Evolutionary conservation across 73 alveolate species (phyloP).

Genomic region (Paraurostyla sp.): DNA sequence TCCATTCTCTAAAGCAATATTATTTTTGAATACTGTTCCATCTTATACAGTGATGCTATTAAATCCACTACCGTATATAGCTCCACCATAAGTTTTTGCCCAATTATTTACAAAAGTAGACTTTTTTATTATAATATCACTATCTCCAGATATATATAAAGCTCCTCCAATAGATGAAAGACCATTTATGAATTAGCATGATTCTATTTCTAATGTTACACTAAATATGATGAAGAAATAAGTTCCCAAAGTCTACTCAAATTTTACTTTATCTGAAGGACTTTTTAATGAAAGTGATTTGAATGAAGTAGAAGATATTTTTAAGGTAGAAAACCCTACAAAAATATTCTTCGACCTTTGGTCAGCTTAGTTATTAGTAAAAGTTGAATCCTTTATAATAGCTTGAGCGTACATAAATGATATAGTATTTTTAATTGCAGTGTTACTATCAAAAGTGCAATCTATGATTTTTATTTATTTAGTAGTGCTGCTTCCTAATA

Average conservation of each 20-base stretch:
- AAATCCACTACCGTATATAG: neutral
- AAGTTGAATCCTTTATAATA: neutral
- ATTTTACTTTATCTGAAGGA: neutral
- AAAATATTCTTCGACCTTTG: neutral
- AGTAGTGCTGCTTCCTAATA: neutral
- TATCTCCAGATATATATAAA: neutral
- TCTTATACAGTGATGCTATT: neutral
- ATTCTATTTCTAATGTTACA: neutral
- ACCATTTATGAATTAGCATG: neutral
- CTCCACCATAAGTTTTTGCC: neutral
- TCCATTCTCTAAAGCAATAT: no score
- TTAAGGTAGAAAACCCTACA: neutral
- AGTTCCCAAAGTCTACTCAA: neutral
- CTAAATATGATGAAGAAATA: neutral
- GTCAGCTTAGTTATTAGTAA: neutral
- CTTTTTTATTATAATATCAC: neutral
- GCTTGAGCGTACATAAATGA: neutral
- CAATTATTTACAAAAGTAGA: neutral
- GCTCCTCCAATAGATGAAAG: neutral
- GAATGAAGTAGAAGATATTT: neutral
- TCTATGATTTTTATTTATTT: neutral
- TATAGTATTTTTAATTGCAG: neutral
- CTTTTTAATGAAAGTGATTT: no score
- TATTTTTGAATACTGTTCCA: neutral
- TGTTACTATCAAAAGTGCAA: neutral